Conservation (phyloP, 192 early-diverging fungal genomes). For the Linderina pennispora region DNA sequence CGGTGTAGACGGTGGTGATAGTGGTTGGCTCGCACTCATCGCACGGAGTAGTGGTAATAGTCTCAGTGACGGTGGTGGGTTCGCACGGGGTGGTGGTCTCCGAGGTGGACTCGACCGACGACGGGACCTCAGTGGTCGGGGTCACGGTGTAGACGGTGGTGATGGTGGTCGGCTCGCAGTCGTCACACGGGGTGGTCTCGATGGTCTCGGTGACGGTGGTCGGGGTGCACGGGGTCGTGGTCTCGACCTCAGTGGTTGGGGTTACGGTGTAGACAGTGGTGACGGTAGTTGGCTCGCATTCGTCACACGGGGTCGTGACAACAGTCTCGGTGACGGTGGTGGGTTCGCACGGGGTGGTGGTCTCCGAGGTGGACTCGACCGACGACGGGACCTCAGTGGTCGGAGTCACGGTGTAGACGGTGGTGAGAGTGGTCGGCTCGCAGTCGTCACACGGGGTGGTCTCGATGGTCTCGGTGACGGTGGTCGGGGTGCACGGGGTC, state of each 20-base stretch:
- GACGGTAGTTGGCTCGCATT: neutral
- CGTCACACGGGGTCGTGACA: neutral
- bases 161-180: neutral
- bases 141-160: neutral
- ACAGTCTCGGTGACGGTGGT: neutral
- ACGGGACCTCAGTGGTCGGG: neutral
- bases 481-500: neutral
- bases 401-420: neutral
- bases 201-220: neutral
- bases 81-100: too few relatives aligned
- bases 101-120: neutral
- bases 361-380: too few relatives aligned
- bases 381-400: too few relatives aligned
- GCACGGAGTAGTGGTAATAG: too few relatives aligned
- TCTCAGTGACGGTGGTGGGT: too few relatives aligned
- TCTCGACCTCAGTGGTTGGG: neutral
- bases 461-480: neutral
- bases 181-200: neutral
- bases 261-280: neutral
- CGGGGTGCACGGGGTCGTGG: neutral
- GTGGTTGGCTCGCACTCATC: too few relatives aligned
- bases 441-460: neutral
- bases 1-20: too few relatives aligned
- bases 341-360: too few relatives aligned
- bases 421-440: neutral